Evolutionary conservation across 176 grass and related monocot genomes (phyloP).

Genomic region (Paspalum vaginatum): DNA sequence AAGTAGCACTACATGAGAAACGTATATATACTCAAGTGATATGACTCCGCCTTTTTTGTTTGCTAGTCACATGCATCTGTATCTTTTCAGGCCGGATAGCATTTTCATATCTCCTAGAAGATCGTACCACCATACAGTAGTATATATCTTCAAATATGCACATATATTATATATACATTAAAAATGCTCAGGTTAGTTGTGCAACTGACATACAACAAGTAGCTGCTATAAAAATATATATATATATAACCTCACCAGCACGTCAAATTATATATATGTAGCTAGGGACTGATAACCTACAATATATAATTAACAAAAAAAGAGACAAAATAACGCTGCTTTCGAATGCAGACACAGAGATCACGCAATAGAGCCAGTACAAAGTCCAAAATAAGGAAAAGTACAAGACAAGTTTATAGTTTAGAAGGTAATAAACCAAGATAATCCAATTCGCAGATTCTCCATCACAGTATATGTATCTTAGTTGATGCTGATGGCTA

Average conservation of each 20-base stretch:
- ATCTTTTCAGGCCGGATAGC: constrained; percentile 20
- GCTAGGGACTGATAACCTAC: constrained; percentile 1
- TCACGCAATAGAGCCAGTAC: not conserved
- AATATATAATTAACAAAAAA: constrained; percentile 1
- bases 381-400: constrained; percentile 32
- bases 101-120: not conserved
- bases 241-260: not conserved
- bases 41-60: constrained; percentile 11
- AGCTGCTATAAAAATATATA: not conserved
- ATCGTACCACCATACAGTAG: not conserved
- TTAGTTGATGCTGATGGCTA: constrained; percentile 2
- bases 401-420: constrained; percentile 13
- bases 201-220: not conserved
- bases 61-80: constrained; percentile 55
- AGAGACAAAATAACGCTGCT: not conserved
- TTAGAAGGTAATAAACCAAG: constrained; percentile 29
- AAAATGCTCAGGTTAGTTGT: constrained; percentile 8
- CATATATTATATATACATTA: not conserved
- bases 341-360: not conserved
- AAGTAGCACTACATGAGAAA: not conserved
- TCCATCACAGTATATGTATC: not conserved
- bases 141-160: not conserved
- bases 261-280: not conserved
- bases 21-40: not conserved
- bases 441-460: constrained; percentile 11